Percentiles rank a stretch among this genome's conserved stretches.
These are phyloP conservation scores for Dioscorea dumetorum DNA, from an alignment of 106 monocot species.

Conservation along the genomic window DNA sequence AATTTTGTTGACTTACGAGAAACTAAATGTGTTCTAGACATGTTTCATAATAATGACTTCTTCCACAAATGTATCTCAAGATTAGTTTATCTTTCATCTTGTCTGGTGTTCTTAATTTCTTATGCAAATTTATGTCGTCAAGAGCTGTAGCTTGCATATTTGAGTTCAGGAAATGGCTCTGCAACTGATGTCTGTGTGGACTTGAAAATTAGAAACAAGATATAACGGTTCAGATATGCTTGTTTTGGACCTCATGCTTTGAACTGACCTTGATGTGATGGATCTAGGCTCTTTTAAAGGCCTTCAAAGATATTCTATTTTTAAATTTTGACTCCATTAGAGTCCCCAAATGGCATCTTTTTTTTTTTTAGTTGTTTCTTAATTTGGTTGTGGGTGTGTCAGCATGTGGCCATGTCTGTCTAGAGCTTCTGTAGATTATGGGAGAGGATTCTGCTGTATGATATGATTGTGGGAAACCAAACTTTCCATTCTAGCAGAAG, in stretches of 20 bases:
- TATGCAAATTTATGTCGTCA: too few species aligned
- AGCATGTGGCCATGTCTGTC: conserved; percentile 3
- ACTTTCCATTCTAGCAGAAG: background rate
- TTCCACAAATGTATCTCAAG: too few species aligned
- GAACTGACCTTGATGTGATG: background rate
- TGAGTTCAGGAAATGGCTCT: background rate
- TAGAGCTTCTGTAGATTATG: conserved; percentile 3
- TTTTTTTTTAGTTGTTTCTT: background rate
- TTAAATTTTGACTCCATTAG: background rate
- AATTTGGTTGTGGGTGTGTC: conserved; percentile 1
- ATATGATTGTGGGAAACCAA: background rate
- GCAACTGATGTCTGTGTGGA: background rate
- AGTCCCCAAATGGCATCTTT: background rate
- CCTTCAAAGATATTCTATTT: background rate
- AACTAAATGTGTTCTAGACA: too few species aligned
- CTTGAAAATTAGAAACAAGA: background rate
- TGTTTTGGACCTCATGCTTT: background rate
- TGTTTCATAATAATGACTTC: too few species aligned
- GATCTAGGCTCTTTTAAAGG: background rate
- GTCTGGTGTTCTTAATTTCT: too few species aligned
- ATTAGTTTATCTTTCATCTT: too few species aligned
- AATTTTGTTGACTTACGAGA: too few species aligned
- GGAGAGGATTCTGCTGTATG: conserved; percentile 2
- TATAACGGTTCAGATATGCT: background rate
- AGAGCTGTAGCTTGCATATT: too few species aligned